phyloP scores from a whole-genome alignment of 2,329 filamentous ascomycete species.

The Calonectria multiphialidica region DNA sequence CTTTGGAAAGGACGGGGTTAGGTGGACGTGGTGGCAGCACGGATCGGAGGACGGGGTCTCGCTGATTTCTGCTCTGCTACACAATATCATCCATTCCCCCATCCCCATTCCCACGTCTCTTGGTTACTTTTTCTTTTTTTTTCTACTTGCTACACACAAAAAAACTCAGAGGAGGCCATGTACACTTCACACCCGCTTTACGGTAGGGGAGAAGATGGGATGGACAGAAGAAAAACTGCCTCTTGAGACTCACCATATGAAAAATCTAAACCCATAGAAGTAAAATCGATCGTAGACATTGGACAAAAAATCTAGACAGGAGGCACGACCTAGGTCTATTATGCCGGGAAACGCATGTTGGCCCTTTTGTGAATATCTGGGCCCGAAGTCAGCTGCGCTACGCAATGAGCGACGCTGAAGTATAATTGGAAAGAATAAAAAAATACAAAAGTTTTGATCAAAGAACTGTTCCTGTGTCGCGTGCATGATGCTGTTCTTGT shows the following conservation, averaged over 20 bases:
- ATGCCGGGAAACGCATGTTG: conserved; percentile 8
- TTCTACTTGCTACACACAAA: conserved; percentile 38
- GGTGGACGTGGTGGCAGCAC: conserved; percentile 40
- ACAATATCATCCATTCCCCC: conserved; percentile 43
- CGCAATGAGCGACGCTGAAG: conserved; percentile 33
- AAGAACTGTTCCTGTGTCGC: not conserved
- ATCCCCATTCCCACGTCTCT: conserved; percentile 23
- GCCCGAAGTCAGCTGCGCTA: conserved; percentile 27
- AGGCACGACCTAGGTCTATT: conserved; percentile 26
- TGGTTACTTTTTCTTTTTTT: conserved; percentile 16
- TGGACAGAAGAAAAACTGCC: conserved; percentile 21
- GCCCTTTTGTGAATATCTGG: conserved; percentile 15
- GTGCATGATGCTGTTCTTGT: not conserved
- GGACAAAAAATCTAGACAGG: conserved; percentile 34
- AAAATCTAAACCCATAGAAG: conserved; percentile 29
- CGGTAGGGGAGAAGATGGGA: not conserved
- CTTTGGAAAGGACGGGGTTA: conserved; percentile 34
- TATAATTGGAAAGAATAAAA: conserved; percentile 26
- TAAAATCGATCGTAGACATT: conserved; percentile 34
- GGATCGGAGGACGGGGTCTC: conserved; percentile 42
- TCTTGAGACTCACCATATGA: conserved; percentile 19
- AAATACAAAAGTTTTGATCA: not conserved
- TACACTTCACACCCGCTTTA: not conserved
- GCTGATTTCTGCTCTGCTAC: conserved; percentile 47
- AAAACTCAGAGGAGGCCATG: conserved; percentile 28